Evolutionary conservation across 2,329 filamentous ascomycete species (phyloP).

Genomic region (Penicillium rolfsii): DNA sequence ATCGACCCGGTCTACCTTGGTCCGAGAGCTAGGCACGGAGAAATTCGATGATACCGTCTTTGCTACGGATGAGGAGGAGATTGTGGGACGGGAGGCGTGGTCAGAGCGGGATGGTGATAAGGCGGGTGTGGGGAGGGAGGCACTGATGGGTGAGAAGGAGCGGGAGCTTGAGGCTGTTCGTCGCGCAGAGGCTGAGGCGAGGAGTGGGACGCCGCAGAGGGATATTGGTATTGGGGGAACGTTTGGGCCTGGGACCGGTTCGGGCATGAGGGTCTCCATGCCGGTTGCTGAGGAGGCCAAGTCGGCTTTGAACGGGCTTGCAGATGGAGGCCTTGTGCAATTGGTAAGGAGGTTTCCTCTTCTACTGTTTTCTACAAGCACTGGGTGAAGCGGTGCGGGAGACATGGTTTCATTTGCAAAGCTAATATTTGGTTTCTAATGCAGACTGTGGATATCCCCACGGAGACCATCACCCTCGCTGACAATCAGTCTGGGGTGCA

Average conservation of each 20-base stretch:
- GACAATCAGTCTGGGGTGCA: constrained; percentile 47
- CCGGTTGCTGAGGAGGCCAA: constrained; percentile 58
- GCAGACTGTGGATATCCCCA: constrained; percentile 47
- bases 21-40: constrained; percentile 64
- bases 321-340: constrained; percentile 51
- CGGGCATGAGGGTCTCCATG: constrained; percentile 54
- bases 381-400: neutral
- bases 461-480: constrained; percentile 61
- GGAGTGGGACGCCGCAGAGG: constrained; percentile 55
- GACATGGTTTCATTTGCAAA: constrained; percentile 15
- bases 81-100: constrained; percentile 58
- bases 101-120: constrained; percentile 55
- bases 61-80: constrained; percentile 61
- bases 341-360: constrained; percentile 45
- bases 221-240: constrained; percentile 52
- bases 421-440: constrained; percentile 32
- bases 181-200: constrained; percentile 62
- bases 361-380: neutral
- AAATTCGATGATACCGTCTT: constrained; percentile 63
- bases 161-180: constrained; percentile 60
- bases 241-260: constrained; percentile 34
- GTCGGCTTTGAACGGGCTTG: constrained; percentile 51
- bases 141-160: constrained; percentile 66
- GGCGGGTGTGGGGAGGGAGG: constrained; percentile 41
- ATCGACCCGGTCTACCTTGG: constrained; percentile 63